phyloP scores from a whole-genome alignment of 176 grass and related monocot species.

The Neostapfia colusana region DNA sequence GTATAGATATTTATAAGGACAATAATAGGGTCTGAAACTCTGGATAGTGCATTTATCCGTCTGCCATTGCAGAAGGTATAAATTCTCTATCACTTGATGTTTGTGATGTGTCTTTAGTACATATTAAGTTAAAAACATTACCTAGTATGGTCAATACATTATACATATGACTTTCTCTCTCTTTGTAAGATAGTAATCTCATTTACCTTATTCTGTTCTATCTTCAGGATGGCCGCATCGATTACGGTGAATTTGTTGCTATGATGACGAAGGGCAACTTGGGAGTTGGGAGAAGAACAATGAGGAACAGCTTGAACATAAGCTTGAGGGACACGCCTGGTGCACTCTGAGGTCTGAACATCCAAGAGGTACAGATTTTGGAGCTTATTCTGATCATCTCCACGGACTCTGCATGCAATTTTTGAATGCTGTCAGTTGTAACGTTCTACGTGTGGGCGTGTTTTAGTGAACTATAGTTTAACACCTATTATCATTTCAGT shows the following conservation, averaged over 20 bases:
- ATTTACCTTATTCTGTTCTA: background rate
- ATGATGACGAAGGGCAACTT: constrained; percentile 74
- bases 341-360: constrained; percentile 25
- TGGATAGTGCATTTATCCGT: background rate
- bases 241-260: constrained; percentile 68
- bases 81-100: background rate
- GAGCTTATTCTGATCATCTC: background rate
- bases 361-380: background rate
- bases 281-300: constrained; percentile 57
- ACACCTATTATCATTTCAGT: background rate
- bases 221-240: constrained; percentile 56
- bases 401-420: constrained; percentile 30
- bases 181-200: background rate
- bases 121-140: constrained; percentile 2
- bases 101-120: background rate
- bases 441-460: constrained; percentile 30
- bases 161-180: background rate
- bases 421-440: constrained; percentile 34
- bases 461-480: constrained; percentile 14
- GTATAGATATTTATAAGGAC: background rate
- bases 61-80: background rate
- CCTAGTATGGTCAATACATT: background rate
- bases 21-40: background rate
- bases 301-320: constrained; percentile 60
- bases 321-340: constrained; percentile 36